Percentiles rank a stretch among this genome's conserved stretches.
These are phyloP conservation scores for Tylopilus cervinicoccineus DNA, from an alignment of 768 basidiomycete species.

Conservation along the genomic window DNA sequence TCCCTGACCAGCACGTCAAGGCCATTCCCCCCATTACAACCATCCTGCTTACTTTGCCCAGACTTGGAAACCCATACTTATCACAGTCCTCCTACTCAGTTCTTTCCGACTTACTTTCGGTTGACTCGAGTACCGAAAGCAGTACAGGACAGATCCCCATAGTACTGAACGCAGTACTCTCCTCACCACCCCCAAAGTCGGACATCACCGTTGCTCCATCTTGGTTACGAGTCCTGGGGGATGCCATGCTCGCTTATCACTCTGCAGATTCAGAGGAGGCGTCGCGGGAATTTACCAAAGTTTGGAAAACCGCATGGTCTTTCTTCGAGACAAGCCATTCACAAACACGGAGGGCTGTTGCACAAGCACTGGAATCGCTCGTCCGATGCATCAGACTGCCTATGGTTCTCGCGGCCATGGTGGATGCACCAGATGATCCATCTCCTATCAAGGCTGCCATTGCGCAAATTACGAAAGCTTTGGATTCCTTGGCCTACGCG, in stretches of 20 bases:
- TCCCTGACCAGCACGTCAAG: constrained; percentile 39
- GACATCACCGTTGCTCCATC: constrained; percentile 66
- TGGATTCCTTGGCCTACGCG: constrained; percentile 72
- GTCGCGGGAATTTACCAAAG: constrained; percentile 50
- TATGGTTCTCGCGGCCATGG: constrained; percentile 52
- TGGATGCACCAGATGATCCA: constrained; percentile 42
- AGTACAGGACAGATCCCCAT: constrained; percentile 52
- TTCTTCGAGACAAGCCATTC: constrained; percentile 72
- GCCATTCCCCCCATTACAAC: constrained; percentile 65
- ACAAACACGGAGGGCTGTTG: constrained; percentile 58
- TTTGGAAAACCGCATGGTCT: constrained; percentile 73
- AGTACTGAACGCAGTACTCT: constrained; percentile 64
- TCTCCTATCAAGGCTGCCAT: constrained; percentile 63
- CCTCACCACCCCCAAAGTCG: constrained; percentile 65
- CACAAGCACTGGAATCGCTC: constrained; percentile 58
- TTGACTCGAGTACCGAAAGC: constrained; percentile 46
- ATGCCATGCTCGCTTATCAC: constrained; percentile 64
- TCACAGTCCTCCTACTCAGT: constrained; percentile 85
- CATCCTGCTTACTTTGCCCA: constrained; percentile 75
- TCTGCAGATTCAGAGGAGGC: constrained; percentile 47
- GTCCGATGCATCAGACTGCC: constrained; percentile 67
- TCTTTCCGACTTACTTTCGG: constrained; percentile 73
- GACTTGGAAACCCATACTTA: constrained; percentile 84
- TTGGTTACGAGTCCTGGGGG: constrained; percentile 77
- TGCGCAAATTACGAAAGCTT: constrained; percentile 56